These are phyloP conservation scores for Rhizoclosmatium globosum DNA, from an alignment of 192 early-diverging fungal species.

Conservation along the genomic window DNA sequence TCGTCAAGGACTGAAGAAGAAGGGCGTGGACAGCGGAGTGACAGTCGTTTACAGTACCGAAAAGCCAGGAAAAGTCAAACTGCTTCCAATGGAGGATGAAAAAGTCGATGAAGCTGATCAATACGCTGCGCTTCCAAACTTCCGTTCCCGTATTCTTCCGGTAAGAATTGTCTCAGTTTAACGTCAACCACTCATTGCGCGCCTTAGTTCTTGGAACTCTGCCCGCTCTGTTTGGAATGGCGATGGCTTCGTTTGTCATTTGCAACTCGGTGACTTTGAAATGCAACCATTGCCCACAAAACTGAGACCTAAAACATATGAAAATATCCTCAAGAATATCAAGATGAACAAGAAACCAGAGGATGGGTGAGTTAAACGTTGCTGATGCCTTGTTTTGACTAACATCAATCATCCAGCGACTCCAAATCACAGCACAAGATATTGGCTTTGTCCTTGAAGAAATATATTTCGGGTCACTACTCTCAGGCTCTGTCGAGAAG, in stretches of 20 bases:
- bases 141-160: conserved; percentile 58
- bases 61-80: conserved; percentile 88
- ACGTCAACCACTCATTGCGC: conserved; percentile 2
- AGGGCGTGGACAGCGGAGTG: conserved; percentile 80
- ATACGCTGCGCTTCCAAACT: conserved; percentile 92
- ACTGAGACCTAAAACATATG: conserved; percentile 74
- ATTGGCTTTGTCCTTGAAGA: conserved; percentile 90
- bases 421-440: conserved; percentile 70
- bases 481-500: conserved; percentile 70
- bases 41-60: conserved; percentile 96
- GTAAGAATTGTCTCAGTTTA: too few species aligned
- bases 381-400: background rate
- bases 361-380: background rate
- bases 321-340: conserved; percentile 77
- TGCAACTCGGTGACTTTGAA: conserved; percentile 54
- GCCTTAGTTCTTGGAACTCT: conserved; percentile 74
- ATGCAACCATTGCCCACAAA: conserved; percentile 57
- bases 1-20: conserved; percentile 73
- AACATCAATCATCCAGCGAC: background rate
- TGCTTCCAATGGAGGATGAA: conserved; percentile 89
- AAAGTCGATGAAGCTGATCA: conserved; percentile 86
- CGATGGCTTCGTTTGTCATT: conserved; percentile 89
- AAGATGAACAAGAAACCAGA: conserved; percentile 60
- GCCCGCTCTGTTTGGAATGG: conserved; percentile 94
- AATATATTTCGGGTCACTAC: conserved; percentile 65